A percentile compares a stretch with the other conserved stretches of the same genome.
phyloP scores from a whole-genome alignment of 2,329 filamentous ascomycete species.

The Stemphylium beticola region DNA sequence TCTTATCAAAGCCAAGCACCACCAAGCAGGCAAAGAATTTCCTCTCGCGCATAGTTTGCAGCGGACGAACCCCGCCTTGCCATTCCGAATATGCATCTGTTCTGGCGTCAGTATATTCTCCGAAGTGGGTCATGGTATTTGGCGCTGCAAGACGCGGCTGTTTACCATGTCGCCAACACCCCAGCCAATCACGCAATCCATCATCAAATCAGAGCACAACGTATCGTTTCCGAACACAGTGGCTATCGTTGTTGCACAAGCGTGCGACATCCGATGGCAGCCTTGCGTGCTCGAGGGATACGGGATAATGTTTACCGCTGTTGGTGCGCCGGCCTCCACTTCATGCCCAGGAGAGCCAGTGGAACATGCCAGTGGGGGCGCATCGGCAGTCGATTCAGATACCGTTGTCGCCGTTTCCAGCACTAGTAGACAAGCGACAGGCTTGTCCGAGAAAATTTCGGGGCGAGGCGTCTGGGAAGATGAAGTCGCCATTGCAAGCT shows the following conservation, averaged over 20 bases:
- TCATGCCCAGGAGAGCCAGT: background rate
- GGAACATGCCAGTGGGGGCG: background rate
- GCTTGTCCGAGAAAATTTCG: background rate
- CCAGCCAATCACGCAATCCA: background rate
- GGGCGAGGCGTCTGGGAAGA: background rate
- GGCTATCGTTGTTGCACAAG: background rate
- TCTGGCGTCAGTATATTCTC: background rate
- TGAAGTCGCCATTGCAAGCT: background rate
- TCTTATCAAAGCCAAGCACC: conserved; percentile 16
- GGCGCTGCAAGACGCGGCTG: background rate
- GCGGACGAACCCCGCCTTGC: background rate
- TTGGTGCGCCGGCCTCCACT: background rate
- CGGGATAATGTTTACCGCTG: background rate
- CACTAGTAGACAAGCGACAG: background rate
- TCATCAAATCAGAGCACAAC: background rate
- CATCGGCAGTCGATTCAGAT: background rate
- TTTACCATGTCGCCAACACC: background rate
- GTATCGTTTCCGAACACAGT: background rate
- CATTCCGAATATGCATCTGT: background rate
- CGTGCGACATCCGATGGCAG: background rate
- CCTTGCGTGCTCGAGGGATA: background rate
- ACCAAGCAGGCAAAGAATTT: background rate
- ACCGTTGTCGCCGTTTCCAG: background rate
- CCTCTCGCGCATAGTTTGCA: background rate
- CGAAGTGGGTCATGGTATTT: background rate